Evolutionary conservation across 2,329 filamentous ascomycete genomes (phyloP).

Genomic region (Parastagonospora avenae): DNA sequence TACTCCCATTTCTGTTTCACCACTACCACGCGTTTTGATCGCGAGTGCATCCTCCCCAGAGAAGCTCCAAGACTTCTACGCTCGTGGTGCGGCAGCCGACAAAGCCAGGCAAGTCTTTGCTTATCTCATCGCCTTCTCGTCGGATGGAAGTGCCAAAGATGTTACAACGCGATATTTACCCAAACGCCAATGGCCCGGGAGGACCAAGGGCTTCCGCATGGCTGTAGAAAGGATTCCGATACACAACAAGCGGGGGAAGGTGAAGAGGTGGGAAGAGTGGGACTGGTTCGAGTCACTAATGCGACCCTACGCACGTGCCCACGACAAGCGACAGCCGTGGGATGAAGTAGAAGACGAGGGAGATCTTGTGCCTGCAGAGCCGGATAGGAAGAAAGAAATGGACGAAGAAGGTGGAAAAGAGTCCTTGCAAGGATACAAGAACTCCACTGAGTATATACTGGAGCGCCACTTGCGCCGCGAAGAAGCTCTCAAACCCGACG

Average conservation of each 20-base stretch:
- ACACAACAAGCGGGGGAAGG: slow-evolving; percentile 76
- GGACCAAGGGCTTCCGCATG: slow-evolving; percentile 84
- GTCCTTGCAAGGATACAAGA: slow-evolving; percentile 86
- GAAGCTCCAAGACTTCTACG: slow-evolving; percentile 75
- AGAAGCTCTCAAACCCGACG: slow-evolving; percentile 76
- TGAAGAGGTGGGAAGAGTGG: slow-evolving; percentile 75
- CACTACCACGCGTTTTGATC: slow-evolving; percentile 56
- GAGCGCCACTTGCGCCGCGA: slow-evolving; percentile 88
- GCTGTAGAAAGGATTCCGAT: slow-evolving; percentile 79
- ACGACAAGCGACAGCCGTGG: slow-evolving; percentile 64
- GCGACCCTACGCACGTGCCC: slow-evolving; percentile 68
- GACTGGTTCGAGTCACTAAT: slow-evolving; percentile 90
- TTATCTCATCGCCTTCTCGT: slow-evolving; percentile 82
- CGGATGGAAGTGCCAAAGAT: slow-evolving; percentile 90
- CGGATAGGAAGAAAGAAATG: slow-evolving; percentile 67
- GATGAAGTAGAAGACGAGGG: slow-evolving; percentile 81
- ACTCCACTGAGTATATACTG: slow-evolving; percentile 82
- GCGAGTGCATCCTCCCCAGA: slow-evolving; percentile 71
- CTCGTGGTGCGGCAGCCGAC: slow-evolving; percentile 81
- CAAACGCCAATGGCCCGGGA: slow-evolving; percentile 79
- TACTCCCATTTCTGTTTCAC: slow-evolving; percentile 78
- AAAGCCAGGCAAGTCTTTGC: slow-evolving; percentile 87
- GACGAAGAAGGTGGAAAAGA: slow-evolving; percentile 72
- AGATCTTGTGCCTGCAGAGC: slow-evolving; percentile 74
- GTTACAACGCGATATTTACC: slow-evolving; percentile 91